phyloP scores from a whole-genome alignment of 192 early-diverging fungal genomes.

The Coemansia sp. region DNA sequence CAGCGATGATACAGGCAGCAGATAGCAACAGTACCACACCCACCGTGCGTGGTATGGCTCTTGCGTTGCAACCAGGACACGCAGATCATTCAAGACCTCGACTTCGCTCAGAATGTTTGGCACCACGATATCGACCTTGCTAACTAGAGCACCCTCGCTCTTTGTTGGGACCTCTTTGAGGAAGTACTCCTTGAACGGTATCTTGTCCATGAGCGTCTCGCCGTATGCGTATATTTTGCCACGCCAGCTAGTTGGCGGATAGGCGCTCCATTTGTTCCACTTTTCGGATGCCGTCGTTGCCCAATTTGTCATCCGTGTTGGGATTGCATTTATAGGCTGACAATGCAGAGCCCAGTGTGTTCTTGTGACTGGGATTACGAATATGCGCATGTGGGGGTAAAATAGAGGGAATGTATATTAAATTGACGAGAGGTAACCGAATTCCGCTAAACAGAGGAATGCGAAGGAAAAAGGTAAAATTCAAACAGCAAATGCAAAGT shows the following conservation, averaged over 20 bases:
- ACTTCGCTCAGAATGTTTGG: conserved; percentile 54
- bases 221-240: conserved; percentile 61
- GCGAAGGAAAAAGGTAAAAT: not conserved
- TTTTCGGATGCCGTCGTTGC: conserved; percentile 39
- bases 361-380: conserved; percentile 44
- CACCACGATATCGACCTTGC: conserved; percentile 38
- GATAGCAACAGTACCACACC: conserved; percentile 66
- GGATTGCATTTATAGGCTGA: conserved; percentile 38
- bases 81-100: conserved; percentile 53
- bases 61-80: conserved; percentile 48
- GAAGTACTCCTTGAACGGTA: conserved; percentile 75
- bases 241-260: conserved; percentile 58
- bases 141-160: conserved; percentile 30
- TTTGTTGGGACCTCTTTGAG: conserved; percentile 69
- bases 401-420: too few species aligned
- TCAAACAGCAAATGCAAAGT: too few species aligned
- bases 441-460: not conserved
- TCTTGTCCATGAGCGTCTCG: conserved; percentile 65
- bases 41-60: conserved; percentile 71
- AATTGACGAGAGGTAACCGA: not conserved
- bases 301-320: conserved; percentile 44
- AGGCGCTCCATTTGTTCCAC: conserved; percentile 45
- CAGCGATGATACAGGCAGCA: conserved; percentile 65
- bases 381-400: conserved; percentile 39
- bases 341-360: conserved; percentile 53